Evolutionary conservation across 2,329 filamentous ascomycete species (phyloP).

Genomic region (Ophiostoma quercus): DNA sequence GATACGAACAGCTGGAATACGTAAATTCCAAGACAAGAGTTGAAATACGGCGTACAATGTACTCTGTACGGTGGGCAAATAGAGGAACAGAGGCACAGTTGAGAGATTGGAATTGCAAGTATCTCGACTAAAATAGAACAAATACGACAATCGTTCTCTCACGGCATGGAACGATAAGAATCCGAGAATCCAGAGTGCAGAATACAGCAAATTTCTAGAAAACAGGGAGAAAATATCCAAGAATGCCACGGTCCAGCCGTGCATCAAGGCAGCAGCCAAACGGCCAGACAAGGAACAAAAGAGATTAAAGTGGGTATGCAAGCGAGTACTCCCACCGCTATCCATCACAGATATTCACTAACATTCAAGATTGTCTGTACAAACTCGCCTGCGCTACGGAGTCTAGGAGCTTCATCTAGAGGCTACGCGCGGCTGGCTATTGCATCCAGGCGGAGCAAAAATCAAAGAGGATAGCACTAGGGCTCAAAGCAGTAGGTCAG

Average conservation of each 20-base stretch:
- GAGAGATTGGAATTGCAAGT: not conserved
- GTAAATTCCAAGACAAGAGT: not conserved
- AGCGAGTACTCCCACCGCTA: not conserved
- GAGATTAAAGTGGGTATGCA: not conserved
- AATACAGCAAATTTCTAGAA: not conserved
- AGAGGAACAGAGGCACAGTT: not conserved
- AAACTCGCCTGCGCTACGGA: not conserved
- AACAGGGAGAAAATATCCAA: not conserved
- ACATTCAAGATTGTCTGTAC: not conserved
- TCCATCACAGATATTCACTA: not conserved
- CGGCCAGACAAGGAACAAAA: not conserved
- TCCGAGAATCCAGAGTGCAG: not conserved
- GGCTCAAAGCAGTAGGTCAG: not conserved
- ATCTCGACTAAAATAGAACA: not conserved
- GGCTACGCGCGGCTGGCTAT: slow-evolving; percentile 5
- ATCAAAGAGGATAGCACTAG: not conserved
- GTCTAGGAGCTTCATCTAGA: not conserved
- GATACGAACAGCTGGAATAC: too few species aligned
- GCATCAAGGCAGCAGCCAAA: slow-evolving; percentile 11
- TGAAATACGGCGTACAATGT: too few species aligned
- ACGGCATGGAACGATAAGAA: not conserved
- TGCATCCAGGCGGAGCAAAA: not conserved
- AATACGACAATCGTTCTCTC: not conserved
- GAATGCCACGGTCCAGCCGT: not conserved
- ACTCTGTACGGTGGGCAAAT: not conserved